Evolutionary conservation across 192 early-diverging fungal species (phyloP), one percentile per base, ranked within the genome.

Genomic region (Pecoramyces ruminantium): DNA sequence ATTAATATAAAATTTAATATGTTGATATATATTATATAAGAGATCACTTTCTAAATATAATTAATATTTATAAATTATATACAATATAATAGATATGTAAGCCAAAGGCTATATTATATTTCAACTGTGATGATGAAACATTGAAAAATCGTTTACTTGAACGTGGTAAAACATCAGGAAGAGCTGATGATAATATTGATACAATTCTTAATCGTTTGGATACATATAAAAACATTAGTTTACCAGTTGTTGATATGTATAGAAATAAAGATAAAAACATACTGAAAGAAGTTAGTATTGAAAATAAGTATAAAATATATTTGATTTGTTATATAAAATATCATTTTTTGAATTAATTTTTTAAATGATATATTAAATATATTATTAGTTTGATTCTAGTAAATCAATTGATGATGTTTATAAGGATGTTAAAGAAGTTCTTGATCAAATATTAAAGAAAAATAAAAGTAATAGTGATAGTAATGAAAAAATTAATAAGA

Each of bases 181-280:
- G 90, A 28, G 85, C 83, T 4, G 88, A 91, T 80, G 90, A 91
- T 80, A 90, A 91, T 79, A 78, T 89, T 40, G 88, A 89, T 58
- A 90, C 90, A 0, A 89, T 90, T 34, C 38, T 18, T 67, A 67
- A 67, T 25, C 81, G 28, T 80, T 14, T 34, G 17, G 78, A 40
- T n/a, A 79, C 78, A 0, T 79, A 40, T n/a, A 40, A 40, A 27
- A 40, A 40, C n/a, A 40, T 34, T 11, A 40, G 78, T 79, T 21
- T 79, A 17, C 30, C 30, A 38, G 78, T 34, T n/a, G 18, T 34
- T 79, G 78, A 79, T 40, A 4, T 40, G 18, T 79, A 40, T n/a
- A 40, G n/a, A n/a, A 2, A 38, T 21, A 21, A 18, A 9, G 18
- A 67, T n/a, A 2, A 18, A 25, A n/a, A 67, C 0, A 25, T 67